Evolutionary conservation across 2,329 filamentous ascomycete genomes (phyloP), one percentile per base, ranked within the genome.

Genomic region (Massarina eburnea): DNA sequence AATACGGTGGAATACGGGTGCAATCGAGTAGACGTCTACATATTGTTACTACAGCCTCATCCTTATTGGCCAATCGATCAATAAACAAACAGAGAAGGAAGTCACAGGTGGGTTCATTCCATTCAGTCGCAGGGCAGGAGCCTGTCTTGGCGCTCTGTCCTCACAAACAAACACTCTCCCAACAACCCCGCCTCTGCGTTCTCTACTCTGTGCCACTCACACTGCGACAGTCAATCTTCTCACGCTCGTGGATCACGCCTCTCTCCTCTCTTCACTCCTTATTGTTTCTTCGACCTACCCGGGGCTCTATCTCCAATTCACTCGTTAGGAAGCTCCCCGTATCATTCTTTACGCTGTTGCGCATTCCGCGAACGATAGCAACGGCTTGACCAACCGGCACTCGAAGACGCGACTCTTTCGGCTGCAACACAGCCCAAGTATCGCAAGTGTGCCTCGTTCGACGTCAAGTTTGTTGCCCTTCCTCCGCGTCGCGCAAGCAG

Each of bases 241-340:
- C 20, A 18, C 19, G 19, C 39, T 20, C 27, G 29, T 24, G 15
- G 39, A 17, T 41, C 39, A 18, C 22, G 36, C 20, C 22, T 14
- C 34, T 4, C 37, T 24, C 36, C 36, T 47, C 48, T 41, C 40
- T 34, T 46, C 37, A 35, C 41, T 49, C 42, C 40, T 52, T 59
- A 56, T 58, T 58, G 37, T 58, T 22, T 59, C 48, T 40, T 45
- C 49, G 46, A 41, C 51, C 39, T 51, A 58, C 51, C 52, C 42
- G 63, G 64, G 60, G 62, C 41, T 38, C 21, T 44, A 43, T 52
- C 60, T 67, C 64, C 63, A 52, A 44, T 65, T 52, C 65, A 58
- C 59, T 70, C 67, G n/a, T 68, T 70, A 58, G 47, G 51, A 46
- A 33, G 32, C 41, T 32, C 48, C 41, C 34, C 45, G 22, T 53